Evolutionary conservation across 2,329 filamentous ascomycete genomes (phyloP).

Genomic region (Colletotrichum sp.): DNA sequence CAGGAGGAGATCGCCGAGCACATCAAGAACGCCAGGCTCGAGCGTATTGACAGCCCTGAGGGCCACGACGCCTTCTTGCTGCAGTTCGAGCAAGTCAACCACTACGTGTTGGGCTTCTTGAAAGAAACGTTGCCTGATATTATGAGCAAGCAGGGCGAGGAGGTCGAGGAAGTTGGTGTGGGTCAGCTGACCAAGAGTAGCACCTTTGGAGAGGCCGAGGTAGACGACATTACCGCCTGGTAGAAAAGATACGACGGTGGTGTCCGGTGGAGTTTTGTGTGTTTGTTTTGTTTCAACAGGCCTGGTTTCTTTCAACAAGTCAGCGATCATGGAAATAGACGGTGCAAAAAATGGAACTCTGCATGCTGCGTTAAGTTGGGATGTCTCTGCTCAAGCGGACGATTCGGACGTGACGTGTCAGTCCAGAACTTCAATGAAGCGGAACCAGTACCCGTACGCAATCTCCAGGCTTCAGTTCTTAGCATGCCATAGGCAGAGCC

Average conservation of each 20-base stretch:
- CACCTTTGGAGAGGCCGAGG: constrained; percentile 93
- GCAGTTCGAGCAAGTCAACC: constrained; percentile 97
- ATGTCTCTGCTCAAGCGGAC: not conserved
- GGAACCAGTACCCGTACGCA: not conserved
- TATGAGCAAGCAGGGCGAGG: constrained; percentile 68
- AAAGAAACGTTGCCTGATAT: constrained; percentile 85
- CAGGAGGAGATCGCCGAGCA: constrained; percentile 88
- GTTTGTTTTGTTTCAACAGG: constrained; percentile 9
- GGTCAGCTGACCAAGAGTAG: constrained; percentile 81
- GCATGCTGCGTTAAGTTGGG: not conserved
- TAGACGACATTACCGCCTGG: constrained; percentile 96
- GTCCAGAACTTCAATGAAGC: not conserved
- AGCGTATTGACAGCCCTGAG: constrained; percentile 91
- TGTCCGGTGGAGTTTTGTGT: not conserved
- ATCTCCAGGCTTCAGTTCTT: not conserved
- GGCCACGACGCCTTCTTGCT: constrained; percentile 96
- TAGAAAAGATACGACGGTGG: constrained; percentile 37
- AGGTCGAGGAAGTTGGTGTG: constrained; percentile 53
- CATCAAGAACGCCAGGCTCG: constrained; percentile 77
- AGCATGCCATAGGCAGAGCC: not conserved
- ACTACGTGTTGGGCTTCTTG: constrained; percentile 83
- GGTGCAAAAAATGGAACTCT: not conserved
- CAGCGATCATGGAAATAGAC: constrained; percentile 11
- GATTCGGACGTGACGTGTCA: not conserved
- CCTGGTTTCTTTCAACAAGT: constrained; percentile 18